These are phyloP conservation scores for Coemansia sp. DNA, from an alignment of 192 early-diverging fungal genomes.

Conservation along the genomic window DNA sequence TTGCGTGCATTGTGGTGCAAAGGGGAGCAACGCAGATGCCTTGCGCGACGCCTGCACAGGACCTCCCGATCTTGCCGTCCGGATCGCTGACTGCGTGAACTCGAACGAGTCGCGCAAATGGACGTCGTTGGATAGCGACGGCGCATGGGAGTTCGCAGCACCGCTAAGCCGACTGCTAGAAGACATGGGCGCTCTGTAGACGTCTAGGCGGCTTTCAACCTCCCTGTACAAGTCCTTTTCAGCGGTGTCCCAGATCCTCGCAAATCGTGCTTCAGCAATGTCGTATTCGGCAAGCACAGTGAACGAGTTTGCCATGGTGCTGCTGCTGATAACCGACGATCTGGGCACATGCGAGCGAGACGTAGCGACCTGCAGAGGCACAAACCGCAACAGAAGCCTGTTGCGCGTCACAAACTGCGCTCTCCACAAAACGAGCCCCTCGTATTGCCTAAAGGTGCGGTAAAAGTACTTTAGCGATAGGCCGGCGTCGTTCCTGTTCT, in stretches of 20 bases:
- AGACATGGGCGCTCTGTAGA: constrained; percentile 42
- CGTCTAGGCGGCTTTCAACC: constrained; percentile 28
- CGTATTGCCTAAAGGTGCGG: constrained; percentile 49
- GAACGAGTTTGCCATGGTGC: constrained; percentile 34
- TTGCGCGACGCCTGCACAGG: constrained; percentile 48
- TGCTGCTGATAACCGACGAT: constrained; percentile 21
- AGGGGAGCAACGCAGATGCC: constrained; percentile 36
- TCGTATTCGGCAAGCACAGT: constrained; percentile 50
- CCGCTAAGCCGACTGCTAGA: neutral
- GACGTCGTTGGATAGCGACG: constrained; percentile 47
- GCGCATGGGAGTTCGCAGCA: constrained; percentile 9
- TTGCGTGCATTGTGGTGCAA: constrained; percentile 45
- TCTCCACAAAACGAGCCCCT: constrained; percentile 50
- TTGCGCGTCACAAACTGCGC: constrained; percentile 40
- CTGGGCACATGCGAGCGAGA: constrained; percentile 34
- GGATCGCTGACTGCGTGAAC: constrained; percentile 33
- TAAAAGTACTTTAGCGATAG: constrained; percentile 40
- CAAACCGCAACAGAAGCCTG: constrained; percentile 43
- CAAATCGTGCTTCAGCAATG: constrained; percentile 21
- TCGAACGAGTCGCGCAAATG: constrained; percentile 44
- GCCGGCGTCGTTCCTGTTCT: constrained; percentile 6
- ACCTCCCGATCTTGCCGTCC: constrained; percentile 42
- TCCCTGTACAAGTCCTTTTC: constrained; percentile 11
- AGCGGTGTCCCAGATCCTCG: constrained; percentile 41
- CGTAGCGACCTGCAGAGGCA: constrained; percentile 47